Conservation (phyloP, 2,329 filamentous ascomycete genomes). For the Pezicula radicicola region DNA sequence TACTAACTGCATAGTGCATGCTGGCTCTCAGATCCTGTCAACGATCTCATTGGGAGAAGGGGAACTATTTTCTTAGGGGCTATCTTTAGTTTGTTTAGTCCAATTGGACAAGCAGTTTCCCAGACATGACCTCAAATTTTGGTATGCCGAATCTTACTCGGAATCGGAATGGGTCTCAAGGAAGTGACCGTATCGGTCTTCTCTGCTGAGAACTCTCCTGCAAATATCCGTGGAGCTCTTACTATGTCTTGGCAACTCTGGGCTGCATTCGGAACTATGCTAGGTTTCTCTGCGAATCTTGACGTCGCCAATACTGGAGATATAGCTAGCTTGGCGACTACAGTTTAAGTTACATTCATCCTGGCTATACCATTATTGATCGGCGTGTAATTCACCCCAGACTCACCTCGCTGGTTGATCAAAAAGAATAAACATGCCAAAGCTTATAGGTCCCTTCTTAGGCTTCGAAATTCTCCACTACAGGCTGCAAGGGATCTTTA, state of each 20-base stretch:
- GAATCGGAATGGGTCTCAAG: constrained; percentile 57
- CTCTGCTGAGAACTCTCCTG: constrained; percentile 50
- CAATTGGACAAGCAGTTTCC: constrained; percentile 56
- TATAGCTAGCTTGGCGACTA: constrained; percentile 58
- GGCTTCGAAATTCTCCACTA: constrained; percentile 53
- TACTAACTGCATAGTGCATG: background rate
- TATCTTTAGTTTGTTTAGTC: constrained; percentile 58
- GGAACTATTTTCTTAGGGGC: constrained; percentile 63
- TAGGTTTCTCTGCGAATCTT: constrained; percentile 35
- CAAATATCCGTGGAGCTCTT: constrained; percentile 51
- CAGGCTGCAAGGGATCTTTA: constrained; percentile 62
- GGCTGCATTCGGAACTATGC: constrained; percentile 58
- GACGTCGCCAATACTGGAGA: constrained; percentile 46
- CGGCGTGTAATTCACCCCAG: constrained; percentile 60
- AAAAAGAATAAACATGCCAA: constrained; percentile 40
- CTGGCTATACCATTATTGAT: constrained; percentile 52
- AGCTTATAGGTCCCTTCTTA: constrained; percentile 55
- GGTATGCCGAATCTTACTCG: constrained; percentile 48
- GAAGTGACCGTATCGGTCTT: constrained; percentile 44
- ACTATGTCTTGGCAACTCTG: constrained; percentile 80
- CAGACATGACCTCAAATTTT: constrained; percentile 56
- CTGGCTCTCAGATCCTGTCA: constrained; percentile 62
- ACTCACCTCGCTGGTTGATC: constrained; percentile 61
- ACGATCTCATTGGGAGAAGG: constrained; percentile 55
- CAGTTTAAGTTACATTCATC: constrained; percentile 62